These are phyloP conservation scores for Colletotrichum sp. DNA, from an alignment of 2,329 filamentous ascomycete species.

Conservation along the genomic window DNA sequence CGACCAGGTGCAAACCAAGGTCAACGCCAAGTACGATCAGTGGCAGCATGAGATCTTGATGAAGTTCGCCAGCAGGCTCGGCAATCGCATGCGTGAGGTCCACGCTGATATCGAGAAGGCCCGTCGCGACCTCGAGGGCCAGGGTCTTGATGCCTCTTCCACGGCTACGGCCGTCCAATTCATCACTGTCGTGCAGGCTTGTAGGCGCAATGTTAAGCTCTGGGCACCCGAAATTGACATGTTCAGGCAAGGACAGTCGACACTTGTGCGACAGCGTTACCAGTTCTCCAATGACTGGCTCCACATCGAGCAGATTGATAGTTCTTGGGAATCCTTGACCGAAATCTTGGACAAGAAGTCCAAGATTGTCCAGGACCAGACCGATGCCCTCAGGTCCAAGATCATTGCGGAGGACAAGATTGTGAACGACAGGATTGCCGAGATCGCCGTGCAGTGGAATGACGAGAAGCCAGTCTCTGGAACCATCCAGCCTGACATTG, in stretches of 20 bases:
- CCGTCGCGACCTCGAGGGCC: constrained; percentile 86
- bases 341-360: constrained; percentile 91
- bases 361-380: constrained; percentile 96
- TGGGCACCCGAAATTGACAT: constrained; percentile 97
- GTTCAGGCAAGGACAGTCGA: constrained; percentile 95
- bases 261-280: constrained; percentile 88
- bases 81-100: constrained; percentile 89
- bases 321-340: constrained; percentile 92
- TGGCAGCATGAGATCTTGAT: constrained; percentile 98
- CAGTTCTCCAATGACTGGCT: constrained; percentile 95
- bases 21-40: constrained; percentile 99
- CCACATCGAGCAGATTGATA: constrained; percentile 93
- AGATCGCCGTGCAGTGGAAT: constrained; percentile 88
- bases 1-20: constrained; percentile 97
- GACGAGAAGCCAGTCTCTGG: constrained; percentile 97
- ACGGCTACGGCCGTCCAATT: constrained; percentile 98
- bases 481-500: constrained; percentile 87
- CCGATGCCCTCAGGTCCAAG: constrained; percentile 92
- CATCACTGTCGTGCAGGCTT: constrained; percentile 96
- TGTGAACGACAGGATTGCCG: constrained; percentile 84
- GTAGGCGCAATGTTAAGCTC: constrained; percentile 88
- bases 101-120: constrained; percentile 92
- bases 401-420: constrained; percentile 93
- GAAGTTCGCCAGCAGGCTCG: constrained; percentile 90
- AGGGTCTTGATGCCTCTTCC: constrained; percentile 91